A percentile compares a stretch with the other conserved stretches of the same genome.
These are phyloP conservation scores for Daedaleopsis nitida DNA, from an alignment of 768 basidiomycete species.

Conservation along the genomic window DNA sequence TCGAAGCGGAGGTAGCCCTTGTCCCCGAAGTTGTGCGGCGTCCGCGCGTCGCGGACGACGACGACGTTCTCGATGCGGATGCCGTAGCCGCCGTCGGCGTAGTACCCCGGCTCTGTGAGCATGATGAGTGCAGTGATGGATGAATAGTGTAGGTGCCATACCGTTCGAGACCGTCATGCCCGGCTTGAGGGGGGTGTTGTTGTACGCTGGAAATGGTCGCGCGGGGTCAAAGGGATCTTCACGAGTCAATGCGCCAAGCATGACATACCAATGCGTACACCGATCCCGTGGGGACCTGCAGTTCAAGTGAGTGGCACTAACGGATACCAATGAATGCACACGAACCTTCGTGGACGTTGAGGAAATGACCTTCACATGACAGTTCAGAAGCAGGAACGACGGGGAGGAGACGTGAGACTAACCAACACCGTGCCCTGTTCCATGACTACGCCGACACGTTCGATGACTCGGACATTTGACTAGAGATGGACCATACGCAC, in stretches of 20 bases:
- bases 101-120: conserved; percentile 80
- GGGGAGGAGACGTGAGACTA: conserved; percentile 5
- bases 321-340: not conserved
- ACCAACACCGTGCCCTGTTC: conserved; percentile 92
- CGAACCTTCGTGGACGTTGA: conserved; percentile 87
- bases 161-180: conserved; percentile 93
- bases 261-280: conserved; percentile 47
- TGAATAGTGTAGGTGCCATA: conserved; percentile 22
- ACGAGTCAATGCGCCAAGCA: not conserved
- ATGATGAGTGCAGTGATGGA: not conserved
- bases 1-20: conserved; percentile 88
- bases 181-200: conserved; percentile 68
- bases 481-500: conserved; percentile 32
- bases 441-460: conserved; percentile 56
- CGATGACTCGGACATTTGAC: not conserved
- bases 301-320: not conserved
- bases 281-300: conserved; percentile 62
- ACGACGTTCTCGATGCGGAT: conserved; percentile 93
- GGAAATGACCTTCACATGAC: conserved; percentile 57
- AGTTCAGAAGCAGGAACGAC: not conserved
- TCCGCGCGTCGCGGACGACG: conserved; percentile 69
- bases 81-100: conserved; percentile 87
- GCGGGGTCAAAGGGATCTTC: no score
- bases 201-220: conserved; percentile 49
- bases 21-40: conserved; percentile 75